phyloP scores from a whole-genome alignment of 1,139 yeast species.

The Diutina scorzettiae region DNA sequence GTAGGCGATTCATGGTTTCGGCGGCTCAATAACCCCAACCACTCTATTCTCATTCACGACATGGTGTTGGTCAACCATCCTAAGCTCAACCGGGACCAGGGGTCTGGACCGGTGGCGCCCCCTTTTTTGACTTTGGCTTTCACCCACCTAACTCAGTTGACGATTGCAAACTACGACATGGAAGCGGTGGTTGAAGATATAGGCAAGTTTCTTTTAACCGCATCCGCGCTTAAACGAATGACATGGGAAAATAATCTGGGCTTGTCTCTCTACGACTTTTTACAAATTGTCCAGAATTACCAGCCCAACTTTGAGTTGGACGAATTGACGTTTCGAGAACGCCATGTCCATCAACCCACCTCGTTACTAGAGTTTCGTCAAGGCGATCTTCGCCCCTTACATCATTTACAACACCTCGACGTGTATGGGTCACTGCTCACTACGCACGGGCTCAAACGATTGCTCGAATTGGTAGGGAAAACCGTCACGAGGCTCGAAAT shows the following conservation, averaged over 20 bases:
- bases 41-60: neutral
- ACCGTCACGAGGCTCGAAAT: neutral
- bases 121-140: neutral
- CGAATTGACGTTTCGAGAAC: neutral
- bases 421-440: slow-evolving; percentile 4
- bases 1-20: neutral
- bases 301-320: neutral
- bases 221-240: neutral
- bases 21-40: neutral
- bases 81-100: neutral
- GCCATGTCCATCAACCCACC: neutral
- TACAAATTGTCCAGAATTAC: neutral
- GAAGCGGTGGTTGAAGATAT: neutral
- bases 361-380: neutral
- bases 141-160: neutral
- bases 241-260: neutral
- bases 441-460: neutral
- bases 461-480: neutral
- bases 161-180: neutral
- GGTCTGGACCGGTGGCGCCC: neutral
- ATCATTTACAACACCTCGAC: neutral
- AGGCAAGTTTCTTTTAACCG: neutral
- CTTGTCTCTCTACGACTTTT: neutral
- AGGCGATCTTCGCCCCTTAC: neutral
- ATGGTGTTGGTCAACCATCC: neutral